Percentiles rank a stretch among this genome's conserved stretches.
phyloP scores from a whole-genome alignment of 371 early-diverging fungal genomes.

The Zychaea mexicana region DNA sequence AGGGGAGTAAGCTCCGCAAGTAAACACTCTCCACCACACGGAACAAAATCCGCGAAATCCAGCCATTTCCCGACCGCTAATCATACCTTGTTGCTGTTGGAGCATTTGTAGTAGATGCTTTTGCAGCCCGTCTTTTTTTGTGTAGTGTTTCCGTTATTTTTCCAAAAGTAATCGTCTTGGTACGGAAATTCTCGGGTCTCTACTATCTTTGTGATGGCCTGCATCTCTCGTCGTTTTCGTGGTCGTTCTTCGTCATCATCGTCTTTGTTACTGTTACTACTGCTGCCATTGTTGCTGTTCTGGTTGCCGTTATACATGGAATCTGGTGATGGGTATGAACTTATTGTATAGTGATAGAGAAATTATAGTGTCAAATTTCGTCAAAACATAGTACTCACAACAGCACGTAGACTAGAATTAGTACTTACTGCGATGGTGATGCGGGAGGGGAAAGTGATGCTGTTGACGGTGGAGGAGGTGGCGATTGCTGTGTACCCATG shows the following conservation, averaged over 20 bases:
- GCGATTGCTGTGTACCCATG: slow-evolving; percentile 26
- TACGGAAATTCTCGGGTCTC: slow-evolving; percentile 52
- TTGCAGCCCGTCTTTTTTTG: slow-evolving; percentile 58
- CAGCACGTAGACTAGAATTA: too few relatives aligned
- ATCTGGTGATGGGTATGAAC: slow-evolving; percentile 35
- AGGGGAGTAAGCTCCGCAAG: slow-evolving; percentile 10
- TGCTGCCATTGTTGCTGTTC: neutral
- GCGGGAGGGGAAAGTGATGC: slow-evolving; percentile 1
- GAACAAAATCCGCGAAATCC: slow-evolving; percentile 11
- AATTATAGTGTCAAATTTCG: too few relatives aligned
- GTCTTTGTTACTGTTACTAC: slow-evolving; percentile 12
- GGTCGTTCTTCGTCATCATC: slow-evolving; percentile 22
- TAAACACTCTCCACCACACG: neutral
- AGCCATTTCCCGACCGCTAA: slow-evolving; percentile 12
- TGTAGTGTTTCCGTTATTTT: slow-evolving; percentile 59
- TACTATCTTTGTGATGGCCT: slow-evolving; percentile 55
- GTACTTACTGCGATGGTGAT: slow-evolving; percentile 14
- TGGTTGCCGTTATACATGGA: slow-evolving; percentile 21
- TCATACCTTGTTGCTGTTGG: slow-evolving; percentile 36
- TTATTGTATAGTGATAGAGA: too few relatives aligned
- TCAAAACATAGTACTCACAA: too few relatives aligned
- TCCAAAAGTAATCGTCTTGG: slow-evolving; percentile 52
- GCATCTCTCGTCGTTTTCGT: slow-evolving; percentile 57
- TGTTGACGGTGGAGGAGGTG: neutral
- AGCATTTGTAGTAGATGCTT: slow-evolving; percentile 59